Percentiles rank a stretch among this genome's conserved stretches.
Evolutionary conservation across 805 yeast genomes (phyloP).

Genomic region (Candida vartiovaarae): DNA sequence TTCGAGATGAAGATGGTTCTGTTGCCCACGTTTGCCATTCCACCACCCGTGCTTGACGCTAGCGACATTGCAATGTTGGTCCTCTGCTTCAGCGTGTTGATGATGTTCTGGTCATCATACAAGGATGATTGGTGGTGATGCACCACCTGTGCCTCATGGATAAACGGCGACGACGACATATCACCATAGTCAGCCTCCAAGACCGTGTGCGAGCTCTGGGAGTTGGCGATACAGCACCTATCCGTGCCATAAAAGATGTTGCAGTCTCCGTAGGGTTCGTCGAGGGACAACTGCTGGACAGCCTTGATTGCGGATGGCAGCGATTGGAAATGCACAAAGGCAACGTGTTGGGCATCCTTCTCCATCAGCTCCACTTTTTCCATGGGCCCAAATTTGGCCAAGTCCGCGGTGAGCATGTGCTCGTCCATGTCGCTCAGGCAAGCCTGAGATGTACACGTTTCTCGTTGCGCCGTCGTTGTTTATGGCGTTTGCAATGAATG

Average conservation of each 20-base stretch:
- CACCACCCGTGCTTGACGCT: slow-evolving; percentile 56
- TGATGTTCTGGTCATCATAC: slow-evolving; percentile 4
- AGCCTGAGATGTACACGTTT: slow-evolving; percentile 75
- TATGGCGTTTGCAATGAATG: slow-evolving; percentile 34
- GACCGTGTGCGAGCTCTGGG: too few species aligned
- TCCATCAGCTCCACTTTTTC: slow-evolving; percentile 54
- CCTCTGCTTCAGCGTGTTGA: slow-evolving; percentile 9
- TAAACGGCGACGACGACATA: too few species aligned
- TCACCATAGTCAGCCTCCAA: too few species aligned
- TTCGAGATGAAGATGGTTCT: slow-evolving; percentile 67
- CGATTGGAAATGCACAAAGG: slow-evolving; percentile 83
- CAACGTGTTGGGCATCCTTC: slow-evolving; percentile 39
- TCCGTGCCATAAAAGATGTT: slow-evolving; percentile 90
- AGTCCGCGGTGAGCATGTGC: slow-evolving; percentile 39
- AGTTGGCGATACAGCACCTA: slow-evolving; percentile 52
- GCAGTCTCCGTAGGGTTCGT: slow-evolving; percentile 59
- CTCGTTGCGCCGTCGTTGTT: slow-evolving; percentile 87
- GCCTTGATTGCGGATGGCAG: slow-evolving; percentile 80
- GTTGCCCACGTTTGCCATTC: slow-evolving; percentile 69
- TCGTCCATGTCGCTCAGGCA: slow-evolving; percentile 44
- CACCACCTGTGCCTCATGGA: too few species aligned
- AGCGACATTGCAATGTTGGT: slow-evolving; percentile 9
- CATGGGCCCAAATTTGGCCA: slow-evolving; percentile 48
- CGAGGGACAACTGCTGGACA: slow-evolving; percentile 67
- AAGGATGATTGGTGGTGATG: too few species aligned